phyloP scores from a whole-genome alignment of 495 filamentous ascomycete genomes.

The Aspergillus conjunctus region DNA sequence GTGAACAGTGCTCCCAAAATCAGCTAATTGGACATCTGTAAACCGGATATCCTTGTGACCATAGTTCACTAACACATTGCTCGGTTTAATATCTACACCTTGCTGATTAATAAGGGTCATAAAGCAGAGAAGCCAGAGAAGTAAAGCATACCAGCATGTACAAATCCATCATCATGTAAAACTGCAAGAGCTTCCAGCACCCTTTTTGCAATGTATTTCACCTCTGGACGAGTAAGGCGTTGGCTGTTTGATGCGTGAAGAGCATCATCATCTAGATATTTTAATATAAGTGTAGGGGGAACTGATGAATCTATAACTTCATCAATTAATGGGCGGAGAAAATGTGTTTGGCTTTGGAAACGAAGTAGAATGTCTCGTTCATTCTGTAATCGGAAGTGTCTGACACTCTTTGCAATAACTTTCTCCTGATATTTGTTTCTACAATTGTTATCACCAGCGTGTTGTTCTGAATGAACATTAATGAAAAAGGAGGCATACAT shows the following conservation, averaged over 20 bases:
- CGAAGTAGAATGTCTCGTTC: constrained; percentile 43
- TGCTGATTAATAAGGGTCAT: neutral
- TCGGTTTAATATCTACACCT: constrained; percentile 9
- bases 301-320: constrained; percentile 39
- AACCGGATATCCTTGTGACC: constrained; percentile 35
- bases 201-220: constrained; percentile 17
- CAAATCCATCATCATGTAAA: constrained; percentile 13
- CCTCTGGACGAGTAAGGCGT: constrained; percentile 25
- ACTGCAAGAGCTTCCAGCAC: constrained; percentile 16
- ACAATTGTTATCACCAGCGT: neutral
- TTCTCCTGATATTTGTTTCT: neutral
- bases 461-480: neutral
- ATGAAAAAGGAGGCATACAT: neutral
- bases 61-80: constrained; percentile 48
- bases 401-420: neutral
- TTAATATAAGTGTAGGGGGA: constrained; percentile 42
- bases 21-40: constrained; percentile 42
- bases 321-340: constrained; percentile 38
- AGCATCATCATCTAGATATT: constrained; percentile 42
- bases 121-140: neutral
- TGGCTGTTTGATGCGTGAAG: constrained; percentile 38
- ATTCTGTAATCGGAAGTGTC: constrained; percentile 23
- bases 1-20: constrained; percentile 40
- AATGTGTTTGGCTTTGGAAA: constrained; percentile 36
- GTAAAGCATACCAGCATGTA: constrained; percentile 14